Evolutionary conservation across 345 rosid genomes (phyloP), one percentile per base, ranked within the genome.

Genomic region (Psidium friedrichsthalianum): DNA sequence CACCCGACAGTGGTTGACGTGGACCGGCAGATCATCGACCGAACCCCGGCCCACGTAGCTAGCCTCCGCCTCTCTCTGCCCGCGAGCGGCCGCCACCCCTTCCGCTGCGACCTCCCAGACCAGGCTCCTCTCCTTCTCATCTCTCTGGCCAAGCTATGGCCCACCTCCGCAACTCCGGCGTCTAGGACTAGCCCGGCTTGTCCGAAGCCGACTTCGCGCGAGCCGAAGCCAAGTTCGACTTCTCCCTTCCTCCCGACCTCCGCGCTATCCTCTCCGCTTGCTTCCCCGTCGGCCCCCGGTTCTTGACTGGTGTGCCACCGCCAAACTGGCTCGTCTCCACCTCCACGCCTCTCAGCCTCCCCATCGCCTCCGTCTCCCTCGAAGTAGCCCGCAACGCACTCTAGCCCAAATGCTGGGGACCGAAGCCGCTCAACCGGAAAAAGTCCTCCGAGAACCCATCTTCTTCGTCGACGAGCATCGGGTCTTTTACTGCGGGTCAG

Each of bases 341-440:
- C 98, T 97, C 5, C 96, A 98, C 36, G 3, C 36, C 36, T 36
- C 36, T 36, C 36, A 36, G 36, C 36, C 36, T 36, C 36, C 36
- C 36, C 36, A 36, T 36, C 12, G 91, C 98, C 15, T 91, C 94
- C 69, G 93, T 97, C 36, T 95, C 97, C 56, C 92, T 95, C 86
- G 98, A 97, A 89, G 93, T 97, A 82, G 98, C 98, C 74, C 92
- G 95, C 18, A 97, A 95, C 90, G 89, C 95, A 9, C 85, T 95
- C 11, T 97, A 98, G 99, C 93, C 98, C 86, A 97, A 93, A 86
- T 94, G 97, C 0, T 97, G 99, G 98, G 99, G 98, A 2, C 91
- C 94, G 55, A 92, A 96, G 87, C 97, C 98, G 0, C 83, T 93
- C 6, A 95, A 94, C 90, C 99, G 98, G 84, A 98, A 94, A 83